Base-by-base conservation (phyloP, 768 basidiomycete genomes). In the Rhodotorula kratochvilovae region DNA sequence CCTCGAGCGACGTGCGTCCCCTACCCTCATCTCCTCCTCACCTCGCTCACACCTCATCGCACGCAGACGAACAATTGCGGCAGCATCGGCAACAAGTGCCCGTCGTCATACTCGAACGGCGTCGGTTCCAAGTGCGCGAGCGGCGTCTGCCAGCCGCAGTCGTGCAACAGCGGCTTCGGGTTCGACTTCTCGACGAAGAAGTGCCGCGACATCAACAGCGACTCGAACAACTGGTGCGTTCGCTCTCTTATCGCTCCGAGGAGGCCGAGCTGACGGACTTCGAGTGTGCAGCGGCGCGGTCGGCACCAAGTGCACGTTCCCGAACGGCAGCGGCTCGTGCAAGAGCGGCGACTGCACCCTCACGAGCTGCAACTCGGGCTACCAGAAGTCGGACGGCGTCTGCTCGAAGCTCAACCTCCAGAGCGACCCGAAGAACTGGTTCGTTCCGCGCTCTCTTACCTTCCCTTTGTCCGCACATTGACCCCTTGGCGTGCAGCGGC, bases 11-110 rank as follows among this genome's bases (percentile, higher is more conserved):
- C 56, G 72, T 73, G 56, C 54, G 71, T 5, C 29, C 23, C 1
- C 3, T 4, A 2, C 62, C 66, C 67, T 59, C 19, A 10, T 17
- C 16, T 23, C 2, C 7, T 1, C 8, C 68, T 59, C 2, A 33
- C 48, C 10, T 16, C 0, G 71, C 6, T 17, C 10, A 21, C 23
- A 36, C 36, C 25, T 7, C 1, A 55, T 31, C 42, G n/a, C 11
- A 33, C 25, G 19, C 67, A 72, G 71, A 23, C 65, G 15, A 62
- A 62, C 36, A 72, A 72, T 67, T 72, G 72, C 56, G 73, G 73
- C 31, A 42, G 46, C 15, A 27, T 68, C 39, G 63, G 55, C 43
- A 63, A 55, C 21, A 48, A 48, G 33, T 74, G 73, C 68, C 66
- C 73, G 1, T 8, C 54, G 11, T 63, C 59, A 1, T 74, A 48